Conservation (phyloP, 164 flowering plant species). For the Nelumbo lutea region DNA sequence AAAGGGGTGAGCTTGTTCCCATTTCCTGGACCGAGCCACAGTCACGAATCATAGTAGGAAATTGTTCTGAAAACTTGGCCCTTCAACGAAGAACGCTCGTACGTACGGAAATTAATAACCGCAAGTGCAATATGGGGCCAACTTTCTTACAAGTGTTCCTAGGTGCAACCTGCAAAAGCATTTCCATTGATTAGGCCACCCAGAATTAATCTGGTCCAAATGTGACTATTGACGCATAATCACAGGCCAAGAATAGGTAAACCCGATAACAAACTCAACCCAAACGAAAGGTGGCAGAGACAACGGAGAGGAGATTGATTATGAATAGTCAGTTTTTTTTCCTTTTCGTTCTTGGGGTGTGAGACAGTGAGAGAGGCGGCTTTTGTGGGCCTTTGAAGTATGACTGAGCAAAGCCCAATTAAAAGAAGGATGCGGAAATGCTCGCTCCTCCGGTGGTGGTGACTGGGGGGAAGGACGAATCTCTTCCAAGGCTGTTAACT, state of each 20-base stretch:
- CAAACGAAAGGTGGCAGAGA: conserved; percentile 10
- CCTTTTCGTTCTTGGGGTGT: not conserved
- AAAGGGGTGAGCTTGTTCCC: too few species aligned
- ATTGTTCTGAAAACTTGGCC: not conserved
- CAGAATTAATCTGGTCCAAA: not conserved
- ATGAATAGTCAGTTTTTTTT: not conserved
- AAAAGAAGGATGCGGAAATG: conserved; percentile 8
- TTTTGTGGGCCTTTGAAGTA: conserved; percentile 13
- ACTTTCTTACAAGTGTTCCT: not conserved
- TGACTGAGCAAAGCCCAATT: conserved; percentile 6
- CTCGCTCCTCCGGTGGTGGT: conserved; percentile 33
- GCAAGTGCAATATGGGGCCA: not conserved
- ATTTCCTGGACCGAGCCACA: too few species aligned
- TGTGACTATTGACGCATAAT: not conserved
- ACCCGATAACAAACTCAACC: conserved; percentile 11
- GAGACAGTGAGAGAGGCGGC: not conserved
- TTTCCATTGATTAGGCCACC: conserved; percentile 6
- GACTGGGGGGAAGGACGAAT: conserved; percentile 10
- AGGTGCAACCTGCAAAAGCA: not conserved
- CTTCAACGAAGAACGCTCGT: not conserved
- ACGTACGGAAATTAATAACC: not conserved
- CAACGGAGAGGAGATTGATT: not conserved
- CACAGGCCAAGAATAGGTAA: conserved; percentile 16
- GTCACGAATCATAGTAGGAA: too few species aligned
- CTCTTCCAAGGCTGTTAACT: conserved; percentile 13